These are phyloP conservation scores for Paramecium primaurelia DNA, from an alignment of 73 alveolate genomes.

Conservation along the genomic window DNA sequence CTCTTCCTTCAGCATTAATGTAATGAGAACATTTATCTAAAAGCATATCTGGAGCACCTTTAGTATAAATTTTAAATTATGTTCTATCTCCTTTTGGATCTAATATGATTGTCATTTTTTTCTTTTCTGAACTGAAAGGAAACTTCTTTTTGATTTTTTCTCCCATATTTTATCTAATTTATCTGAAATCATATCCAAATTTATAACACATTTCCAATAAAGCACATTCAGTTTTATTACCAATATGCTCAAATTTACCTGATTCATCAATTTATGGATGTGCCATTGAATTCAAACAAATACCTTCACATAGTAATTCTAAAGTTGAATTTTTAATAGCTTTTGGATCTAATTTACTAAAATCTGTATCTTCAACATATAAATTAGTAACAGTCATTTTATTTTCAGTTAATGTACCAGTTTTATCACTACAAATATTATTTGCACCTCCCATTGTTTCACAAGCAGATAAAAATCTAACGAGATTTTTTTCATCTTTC, in stretches of 20 bases:
- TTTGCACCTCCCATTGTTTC: constrained; percentile 98
- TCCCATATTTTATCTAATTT: neutral
- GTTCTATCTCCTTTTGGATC: constrained; percentile 33
- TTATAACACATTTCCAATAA: constrained; percentile 60
- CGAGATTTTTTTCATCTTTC: constrained; percentile 94
- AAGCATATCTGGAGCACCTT: constrained; percentile 93
- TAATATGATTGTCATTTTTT: constrained; percentile 85
- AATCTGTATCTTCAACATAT: constrained; percentile 79
- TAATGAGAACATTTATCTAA: constrained; percentile 69
- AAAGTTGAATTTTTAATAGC: neutral
- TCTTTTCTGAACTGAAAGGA: constrained; percentile 90
- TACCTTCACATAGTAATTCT: constrained; percentile 47
- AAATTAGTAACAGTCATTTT: constrained; percentile 87
- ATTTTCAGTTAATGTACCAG: constrained; percentile 95
- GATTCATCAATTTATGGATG: constrained; percentile 61
- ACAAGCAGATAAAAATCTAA: constrained; percentile 88
- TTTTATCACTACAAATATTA: constrained; percentile 92
- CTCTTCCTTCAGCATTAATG: constrained; percentile 73
- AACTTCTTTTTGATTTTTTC: constrained; percentile 56
- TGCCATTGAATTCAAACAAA: constrained; percentile 53
- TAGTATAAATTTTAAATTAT: constrained; percentile 60
- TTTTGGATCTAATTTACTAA: constrained; percentile 46
- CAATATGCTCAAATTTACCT: constrained; percentile 64
- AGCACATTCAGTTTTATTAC: constrained; percentile 79
- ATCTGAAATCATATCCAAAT: constrained; percentile 50